Evolutionary conservation across 805 yeast genomes (phyloP).

Genomic region (Torulaspora gathmanii): DNA sequence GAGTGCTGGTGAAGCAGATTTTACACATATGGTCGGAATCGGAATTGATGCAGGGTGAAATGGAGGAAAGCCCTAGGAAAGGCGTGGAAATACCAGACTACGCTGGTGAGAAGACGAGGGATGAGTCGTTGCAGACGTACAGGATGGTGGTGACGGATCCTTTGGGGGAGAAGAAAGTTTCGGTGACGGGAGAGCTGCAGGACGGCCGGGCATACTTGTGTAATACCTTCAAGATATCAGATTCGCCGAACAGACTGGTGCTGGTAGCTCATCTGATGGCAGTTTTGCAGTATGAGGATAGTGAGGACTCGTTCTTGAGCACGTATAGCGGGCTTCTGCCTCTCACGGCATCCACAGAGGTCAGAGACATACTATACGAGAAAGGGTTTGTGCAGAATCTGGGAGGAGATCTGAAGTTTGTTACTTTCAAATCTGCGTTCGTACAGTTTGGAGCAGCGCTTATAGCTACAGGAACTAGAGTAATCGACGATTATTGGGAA

Average conservation of each 20-base stretch:
- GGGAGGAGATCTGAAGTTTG: constrained; percentile 24
- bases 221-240: constrained; percentile 40
- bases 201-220: constrained; percentile 41
- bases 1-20: constrained; percentile 24
- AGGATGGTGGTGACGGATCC: constrained; percentile 34
- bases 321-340: constrained; percentile 38
- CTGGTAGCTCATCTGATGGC: constrained; percentile 34
- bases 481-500: constrained; percentile 57
- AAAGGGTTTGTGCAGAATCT: constrained; percentile 25
- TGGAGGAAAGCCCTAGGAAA: constrained; percentile 21
- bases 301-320: constrained; percentile 44
- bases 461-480: constrained; percentile 44
- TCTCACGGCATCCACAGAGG: constrained; percentile 36
- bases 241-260: constrained; percentile 28
- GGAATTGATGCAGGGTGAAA: constrained; percentile 23
- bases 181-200: constrained; percentile 37
- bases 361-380: constrained; percentile 37
- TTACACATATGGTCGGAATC: constrained; percentile 18
- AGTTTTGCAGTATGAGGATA: constrained; percentile 41
- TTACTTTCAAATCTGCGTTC: constrained; percentile 44
- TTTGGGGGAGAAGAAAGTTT: constrained; percentile 45
- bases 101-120: constrained; percentile 12
- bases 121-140: constrained; percentile 12
- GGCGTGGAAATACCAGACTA: constrained; percentile 19
- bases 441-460: constrained; percentile 49